These are phyloP conservation scores for Penicillium alfredii DNA, from an alignment of 495 filamentous ascomycete genomes.

Conservation along the genomic window DNA sequence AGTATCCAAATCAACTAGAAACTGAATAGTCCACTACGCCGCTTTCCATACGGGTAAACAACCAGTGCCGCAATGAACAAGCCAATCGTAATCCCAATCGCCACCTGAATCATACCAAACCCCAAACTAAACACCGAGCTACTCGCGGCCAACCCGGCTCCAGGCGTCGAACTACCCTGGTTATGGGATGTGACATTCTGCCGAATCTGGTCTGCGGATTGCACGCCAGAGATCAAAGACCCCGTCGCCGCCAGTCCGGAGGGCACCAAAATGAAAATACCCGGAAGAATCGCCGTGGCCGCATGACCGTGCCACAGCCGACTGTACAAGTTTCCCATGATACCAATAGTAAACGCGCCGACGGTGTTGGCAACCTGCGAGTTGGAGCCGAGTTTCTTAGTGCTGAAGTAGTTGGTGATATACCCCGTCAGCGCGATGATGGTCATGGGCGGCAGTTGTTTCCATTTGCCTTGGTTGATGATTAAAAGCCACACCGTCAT, in stretches of 20 bases:
- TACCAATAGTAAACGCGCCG: slow-evolving; percentile 74
- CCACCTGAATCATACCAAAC: slow-evolving; percentile 63
- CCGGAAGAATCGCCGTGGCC: slow-evolving; percentile 77
- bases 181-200: slow-evolving; percentile 37
- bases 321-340: slow-evolving; percentile 79
- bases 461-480: slow-evolving; percentile 86
- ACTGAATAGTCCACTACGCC: slow-evolving; percentile 75
- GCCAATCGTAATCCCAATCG: slow-evolving; percentile 85
- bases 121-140: slow-evolving; percentile 28
- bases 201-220: slow-evolving; percentile 67
- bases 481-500: slow-evolving; percentile 61
- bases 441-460: slow-evolving; percentile 79
- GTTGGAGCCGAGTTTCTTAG: slow-evolving; percentile 62
- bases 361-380: slow-evolving; percentile 77
- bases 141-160: slow-evolving; percentile 10
- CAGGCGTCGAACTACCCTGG: slow-evolving; percentile 3
- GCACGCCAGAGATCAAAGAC: slow-evolving; percentile 68
- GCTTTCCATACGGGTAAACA: slow-evolving; percentile 85
- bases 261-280: slow-evolving; percentile 87
- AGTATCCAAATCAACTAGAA: slow-evolving; percentile 52
- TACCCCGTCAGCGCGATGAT: slow-evolving; percentile 73
- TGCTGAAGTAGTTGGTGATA: slow-evolving; percentile 73
- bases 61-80: slow-evolving; percentile 75
- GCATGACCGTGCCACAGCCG: slow-evolving; percentile 73
- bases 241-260: slow-evolving; percentile 76